These are phyloP conservation scores for Calonectria pseudoreteaudii DNA, from an alignment of 2,329 filamentous ascomycete genomes.

Conservation along the genomic window DNA sequence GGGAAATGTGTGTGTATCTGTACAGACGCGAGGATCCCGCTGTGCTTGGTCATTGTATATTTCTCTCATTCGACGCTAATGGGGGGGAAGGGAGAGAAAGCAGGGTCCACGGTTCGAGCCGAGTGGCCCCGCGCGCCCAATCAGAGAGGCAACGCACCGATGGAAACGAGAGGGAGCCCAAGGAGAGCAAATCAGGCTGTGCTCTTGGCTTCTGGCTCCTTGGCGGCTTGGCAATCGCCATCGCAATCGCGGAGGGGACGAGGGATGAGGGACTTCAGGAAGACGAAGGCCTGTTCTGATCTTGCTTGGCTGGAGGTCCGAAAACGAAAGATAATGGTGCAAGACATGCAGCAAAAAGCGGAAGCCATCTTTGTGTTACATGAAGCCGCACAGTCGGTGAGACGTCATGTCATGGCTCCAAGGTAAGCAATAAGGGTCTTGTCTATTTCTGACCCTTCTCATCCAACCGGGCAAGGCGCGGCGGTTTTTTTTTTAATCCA, in stretches of 20 bases:
- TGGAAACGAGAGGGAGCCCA: constrained; percentile 7
- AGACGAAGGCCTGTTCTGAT: not conserved
- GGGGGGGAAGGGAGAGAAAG: not conserved
- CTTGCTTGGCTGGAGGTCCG: not conserved
- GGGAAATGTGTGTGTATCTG: not conserved
- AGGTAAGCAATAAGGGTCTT: not conserved
- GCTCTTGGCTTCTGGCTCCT: not conserved
- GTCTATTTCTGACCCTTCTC: not conserved
- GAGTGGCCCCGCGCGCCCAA: constrained; percentile 27
- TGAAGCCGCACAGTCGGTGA: not conserved
- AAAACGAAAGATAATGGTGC: not conserved
- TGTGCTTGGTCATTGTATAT: not conserved
- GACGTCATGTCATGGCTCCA: not conserved
- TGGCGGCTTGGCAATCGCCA: not conserved
- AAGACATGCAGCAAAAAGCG: not conserved
- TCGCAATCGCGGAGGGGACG: not conserved
- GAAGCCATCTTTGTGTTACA: not conserved
- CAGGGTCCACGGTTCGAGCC: constrained; percentile 23
- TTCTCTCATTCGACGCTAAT: not conserved
- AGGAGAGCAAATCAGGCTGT: constrained; percentile 13
- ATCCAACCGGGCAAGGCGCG: not conserved
- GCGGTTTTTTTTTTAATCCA: not conserved
- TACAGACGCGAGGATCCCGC: constrained; percentile 2
- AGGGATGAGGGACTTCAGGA: not conserved
- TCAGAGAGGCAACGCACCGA: constrained; percentile 16